These are phyloP conservation scores for Fusarium napiforme DNA, from an alignment of 2,329 filamentous ascomycete genomes.

Conservation along the genomic window DNA sequence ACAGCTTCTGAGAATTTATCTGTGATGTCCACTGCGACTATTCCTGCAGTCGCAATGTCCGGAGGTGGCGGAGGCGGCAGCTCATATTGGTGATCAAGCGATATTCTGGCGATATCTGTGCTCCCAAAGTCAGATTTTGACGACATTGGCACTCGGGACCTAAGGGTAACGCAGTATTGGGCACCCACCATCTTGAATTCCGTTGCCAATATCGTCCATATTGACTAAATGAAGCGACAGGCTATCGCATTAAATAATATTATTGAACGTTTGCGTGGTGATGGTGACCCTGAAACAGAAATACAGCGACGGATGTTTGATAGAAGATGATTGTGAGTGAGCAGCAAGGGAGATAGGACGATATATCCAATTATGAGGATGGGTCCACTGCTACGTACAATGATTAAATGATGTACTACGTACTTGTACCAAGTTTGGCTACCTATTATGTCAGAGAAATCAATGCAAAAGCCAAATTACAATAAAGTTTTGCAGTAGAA, in stretches of 20 bases:
- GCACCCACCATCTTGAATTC: constrained; percentile 51
- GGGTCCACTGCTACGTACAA: constrained; percentile 28
- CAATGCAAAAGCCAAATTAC: background rate
- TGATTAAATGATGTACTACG: constrained; percentile 5
- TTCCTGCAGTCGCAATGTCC: constrained; percentile 57
- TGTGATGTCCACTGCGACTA: constrained; percentile 69
- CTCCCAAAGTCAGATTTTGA: constrained; percentile 42
- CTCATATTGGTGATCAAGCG: constrained; percentile 50
- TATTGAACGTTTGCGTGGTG: background rate
- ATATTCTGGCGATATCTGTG: constrained; percentile 56
- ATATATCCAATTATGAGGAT: constrained; percentile 18
- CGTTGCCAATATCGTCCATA: constrained; percentile 52
- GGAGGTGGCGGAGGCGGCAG: constrained; percentile 51
- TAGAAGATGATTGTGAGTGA: constrained; percentile 16
- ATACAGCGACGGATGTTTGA: constrained; percentile 21
- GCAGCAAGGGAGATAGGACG: constrained; percentile 24
- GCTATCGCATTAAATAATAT: constrained; percentile 31
- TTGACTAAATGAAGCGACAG: constrained; percentile 11
- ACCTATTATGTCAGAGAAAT: background rate
- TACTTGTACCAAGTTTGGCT: background rate
- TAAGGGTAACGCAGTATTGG: constrained; percentile 12
- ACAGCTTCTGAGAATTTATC: constrained; percentile 64
- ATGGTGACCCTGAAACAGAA: background rate
- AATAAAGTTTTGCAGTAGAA: background rate
- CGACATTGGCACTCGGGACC: constrained; percentile 14